These are phyloP conservation scores for Russula sp. DNA, from an alignment of 768 basidiomycete species.

Conservation along the genomic window DNA sequence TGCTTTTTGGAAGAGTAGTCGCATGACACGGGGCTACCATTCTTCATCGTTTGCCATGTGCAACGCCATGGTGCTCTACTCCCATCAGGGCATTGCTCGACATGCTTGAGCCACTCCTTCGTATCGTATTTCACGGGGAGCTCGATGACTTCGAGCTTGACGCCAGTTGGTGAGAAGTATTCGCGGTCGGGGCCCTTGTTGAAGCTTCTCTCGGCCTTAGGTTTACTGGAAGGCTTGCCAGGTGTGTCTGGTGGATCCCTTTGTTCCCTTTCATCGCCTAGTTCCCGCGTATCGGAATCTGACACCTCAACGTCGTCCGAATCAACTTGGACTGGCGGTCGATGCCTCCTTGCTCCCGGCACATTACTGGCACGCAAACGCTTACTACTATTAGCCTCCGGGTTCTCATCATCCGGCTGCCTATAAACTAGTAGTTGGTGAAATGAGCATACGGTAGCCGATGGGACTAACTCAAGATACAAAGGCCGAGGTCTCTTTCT, in stretches of 20 bases:
- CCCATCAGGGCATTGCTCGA: slow-evolving; percentile 17
- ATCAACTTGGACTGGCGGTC: neutral
- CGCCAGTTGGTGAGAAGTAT: slow-evolving; percentile 17
- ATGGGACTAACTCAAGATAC: slow-evolving; percentile 7
- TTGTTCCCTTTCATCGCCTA: neutral
- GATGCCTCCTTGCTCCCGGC: neutral
- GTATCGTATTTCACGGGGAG: slow-evolving; percentile 21
- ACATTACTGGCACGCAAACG: neutral
- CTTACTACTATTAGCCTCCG: neutral
- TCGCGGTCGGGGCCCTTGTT: slow-evolving; percentile 11
- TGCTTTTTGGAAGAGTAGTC: slow-evolving; percentile 49
- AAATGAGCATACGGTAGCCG: neutral
- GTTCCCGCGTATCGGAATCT: neutral
- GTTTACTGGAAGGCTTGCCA: slow-evolving; percentile 3
- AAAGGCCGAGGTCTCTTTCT: slow-evolving; percentile 6
- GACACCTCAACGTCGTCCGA: slow-evolving; percentile 2
- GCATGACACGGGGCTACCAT: slow-evolving; percentile 31
- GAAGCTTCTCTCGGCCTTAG: neutral
- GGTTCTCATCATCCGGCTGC: slow-evolving; percentile 8
- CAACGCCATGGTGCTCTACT: slow-evolving; percentile 30
- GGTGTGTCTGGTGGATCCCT: neutral
- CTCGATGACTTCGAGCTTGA: slow-evolving; percentile 22
- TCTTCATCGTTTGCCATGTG: slow-evolving; percentile 34
- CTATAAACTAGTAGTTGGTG: neutral
- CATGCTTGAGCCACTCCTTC: slow-evolving; percentile 18